Percentiles rank a stretch among this genome's conserved stretches.
Conservation (phyloP, 495 filamentous ascomycete genomes). For the Talaromyces nanjingensis region DNA sequence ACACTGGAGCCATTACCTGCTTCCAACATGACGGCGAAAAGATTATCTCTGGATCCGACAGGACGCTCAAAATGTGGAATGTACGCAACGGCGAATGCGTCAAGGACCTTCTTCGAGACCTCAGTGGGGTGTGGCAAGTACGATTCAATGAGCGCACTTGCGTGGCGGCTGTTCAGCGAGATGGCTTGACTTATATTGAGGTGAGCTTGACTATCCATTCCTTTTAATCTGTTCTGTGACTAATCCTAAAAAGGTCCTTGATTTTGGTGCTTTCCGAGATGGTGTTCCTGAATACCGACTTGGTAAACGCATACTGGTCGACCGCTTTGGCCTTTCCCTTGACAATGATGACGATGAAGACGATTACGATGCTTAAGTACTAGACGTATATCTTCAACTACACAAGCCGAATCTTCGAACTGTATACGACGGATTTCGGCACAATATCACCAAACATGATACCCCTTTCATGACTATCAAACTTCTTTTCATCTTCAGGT, state of each 20-base stretch:
- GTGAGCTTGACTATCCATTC: slow-evolving; percentile 42
- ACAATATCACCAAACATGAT: slow-evolving; percentile 4
- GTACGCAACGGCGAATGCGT: slow-evolving; percentile 86
- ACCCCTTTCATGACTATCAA: slow-evolving; percentile 10
- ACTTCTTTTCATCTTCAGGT: slow-evolving; percentile 3
- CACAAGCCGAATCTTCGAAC: neutral
- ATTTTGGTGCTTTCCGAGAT: slow-evolving; percentile 86
- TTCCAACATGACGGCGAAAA: slow-evolving; percentile 98
- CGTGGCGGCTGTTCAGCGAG: slow-evolving; percentile 92
- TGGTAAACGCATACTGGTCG: slow-evolving; percentile 74
- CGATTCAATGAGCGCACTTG: slow-evolving; percentile 94
- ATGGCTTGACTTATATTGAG: slow-evolving; percentile 90
- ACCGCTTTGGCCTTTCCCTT: slow-evolving; percentile 45
- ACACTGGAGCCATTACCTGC: slow-evolving; percentile 96
- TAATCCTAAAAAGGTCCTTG: slow-evolving; percentile 55
- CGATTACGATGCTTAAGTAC: slow-evolving; percentile 27
- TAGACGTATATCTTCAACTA: neutral
- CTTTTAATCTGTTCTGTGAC: slow-evolving; percentile 11
- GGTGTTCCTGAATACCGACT: slow-evolving; percentile 67
- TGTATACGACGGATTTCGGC: neutral
- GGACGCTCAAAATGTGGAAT: slow-evolving; percentile 99
- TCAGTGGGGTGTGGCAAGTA: slow-evolving; percentile 97
- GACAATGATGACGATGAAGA: slow-evolving; percentile 28
- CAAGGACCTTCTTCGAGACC: slow-evolving; percentile 88
- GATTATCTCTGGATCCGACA: slow-evolving; percentile 91